Conservation (phyloP, 83 land plant species). For the Picea abies region DNA sequence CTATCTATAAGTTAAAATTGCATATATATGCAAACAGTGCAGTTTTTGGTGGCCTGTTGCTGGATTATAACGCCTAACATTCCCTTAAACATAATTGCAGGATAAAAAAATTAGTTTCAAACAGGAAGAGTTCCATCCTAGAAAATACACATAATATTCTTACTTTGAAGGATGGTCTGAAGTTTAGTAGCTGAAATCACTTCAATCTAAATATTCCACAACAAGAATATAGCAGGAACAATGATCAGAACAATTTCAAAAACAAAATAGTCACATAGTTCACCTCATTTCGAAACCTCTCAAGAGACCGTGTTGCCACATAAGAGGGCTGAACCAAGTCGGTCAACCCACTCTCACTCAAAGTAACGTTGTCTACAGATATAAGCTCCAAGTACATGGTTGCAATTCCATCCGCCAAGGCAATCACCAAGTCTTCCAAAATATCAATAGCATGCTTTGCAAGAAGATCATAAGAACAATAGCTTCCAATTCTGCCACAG, state of each 20-base stretch:
- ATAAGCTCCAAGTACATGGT: constrained; percentile 58
- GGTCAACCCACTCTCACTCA: constrained; percentile 37
- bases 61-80: not conserved
- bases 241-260: not conserved
- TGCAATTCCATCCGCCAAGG: constrained; percentile 73
- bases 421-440: constrained; percentile 70
- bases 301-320: constrained; percentile 64
- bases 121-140: not conserved
- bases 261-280: not conserved
- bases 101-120: not conserved
- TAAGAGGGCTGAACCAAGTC: constrained; percentile 35
- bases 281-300: constrained; percentile 74
- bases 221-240: not conserved
- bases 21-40: not conserved
- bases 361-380: constrained; percentile 54
- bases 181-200: not conserved
- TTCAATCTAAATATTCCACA: not conserved
- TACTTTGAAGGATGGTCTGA: not conserved
- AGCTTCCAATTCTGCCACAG: constrained; percentile 33
- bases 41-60: not conserved
- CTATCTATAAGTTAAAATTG: not conserved
- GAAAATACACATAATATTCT: not conserved
- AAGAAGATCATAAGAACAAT: constrained; percentile 37
- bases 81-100: not conserved
- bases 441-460: constrained; percentile 40